Evolutionary conservation across 2,329 filamentous ascomycete species (phyloP).

Genomic region (Akanthomyces dipterigenus): DNA sequence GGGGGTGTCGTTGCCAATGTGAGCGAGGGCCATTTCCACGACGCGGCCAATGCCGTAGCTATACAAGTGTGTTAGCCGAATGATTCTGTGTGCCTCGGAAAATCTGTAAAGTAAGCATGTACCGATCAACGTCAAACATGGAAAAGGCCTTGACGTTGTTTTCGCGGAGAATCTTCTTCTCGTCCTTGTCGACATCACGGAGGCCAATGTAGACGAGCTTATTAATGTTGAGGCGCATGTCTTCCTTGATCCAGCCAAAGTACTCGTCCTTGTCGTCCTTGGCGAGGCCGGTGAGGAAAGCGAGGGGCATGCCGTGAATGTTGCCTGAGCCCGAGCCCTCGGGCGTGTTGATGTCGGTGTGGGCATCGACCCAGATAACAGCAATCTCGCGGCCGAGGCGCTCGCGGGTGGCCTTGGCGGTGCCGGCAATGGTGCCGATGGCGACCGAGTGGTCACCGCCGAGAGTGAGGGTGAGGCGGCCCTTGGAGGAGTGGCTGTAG

Average conservation of each 20-base stretch:
- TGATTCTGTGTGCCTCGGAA: neutral
- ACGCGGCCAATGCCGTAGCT: constrained; percentile 91
- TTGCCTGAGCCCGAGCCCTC: constrained; percentile 87
- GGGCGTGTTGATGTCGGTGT: constrained; percentile 95
- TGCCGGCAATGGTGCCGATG: constrained; percentile 85
- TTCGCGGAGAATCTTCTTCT: constrained; percentile 87
- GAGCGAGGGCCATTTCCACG: constrained; percentile 95
- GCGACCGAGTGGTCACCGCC: constrained; percentile 96
- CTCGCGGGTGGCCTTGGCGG: constrained; percentile 79
- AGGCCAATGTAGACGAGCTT: constrained; percentile 97
- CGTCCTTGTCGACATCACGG: constrained; percentile 83
- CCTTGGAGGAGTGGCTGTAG: constrained; percentile 75
- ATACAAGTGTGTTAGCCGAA: constrained; percentile 9
- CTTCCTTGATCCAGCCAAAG: constrained; percentile 82
- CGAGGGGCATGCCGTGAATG: constrained; percentile 95
- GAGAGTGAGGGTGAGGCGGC: constrained; percentile 84
- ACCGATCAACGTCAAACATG: constrained; percentile 97
- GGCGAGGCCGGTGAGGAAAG: constrained; percentile 82
- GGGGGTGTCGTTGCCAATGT: constrained; percentile 89
- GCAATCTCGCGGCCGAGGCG: constrained; percentile 76
- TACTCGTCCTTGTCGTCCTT: constrained; percentile 67
- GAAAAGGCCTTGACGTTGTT: constrained; percentile 91
- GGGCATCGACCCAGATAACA: constrained; percentile 97
- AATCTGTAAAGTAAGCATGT: constrained; percentile 24
- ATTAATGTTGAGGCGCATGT: constrained; percentile 61